Evolutionary conservation across 164 flowering plant genomes (phyloP).

Genomic region (Berberis thunbergii): DNA sequence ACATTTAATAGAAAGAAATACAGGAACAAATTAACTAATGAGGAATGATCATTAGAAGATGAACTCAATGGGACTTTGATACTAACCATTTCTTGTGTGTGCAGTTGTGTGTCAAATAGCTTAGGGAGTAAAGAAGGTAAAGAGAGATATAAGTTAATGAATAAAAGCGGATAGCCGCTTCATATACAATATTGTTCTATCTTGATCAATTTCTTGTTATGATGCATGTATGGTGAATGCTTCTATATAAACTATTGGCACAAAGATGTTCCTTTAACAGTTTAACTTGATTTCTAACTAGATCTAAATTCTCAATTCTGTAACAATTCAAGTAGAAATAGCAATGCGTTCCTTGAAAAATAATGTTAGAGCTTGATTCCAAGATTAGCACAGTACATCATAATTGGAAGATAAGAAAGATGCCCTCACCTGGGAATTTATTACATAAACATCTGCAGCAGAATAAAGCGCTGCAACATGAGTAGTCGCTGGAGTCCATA

Average conservation of each 20-base stretch:
- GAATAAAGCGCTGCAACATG: conserved; percentile 92
- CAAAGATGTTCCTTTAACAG: too few relatives aligned
- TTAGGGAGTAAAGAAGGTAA: too few relatives aligned
- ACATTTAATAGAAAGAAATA: too few relatives aligned
- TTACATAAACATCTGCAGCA: conserved; percentile 91
- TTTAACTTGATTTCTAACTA: too few relatives aligned
- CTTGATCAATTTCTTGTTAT: not conserved
- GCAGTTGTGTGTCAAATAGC: too few relatives aligned
- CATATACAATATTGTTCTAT: not conserved
- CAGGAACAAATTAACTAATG: too few relatives aligned
- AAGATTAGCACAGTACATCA: not conserved
- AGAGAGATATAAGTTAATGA: too few relatives aligned
- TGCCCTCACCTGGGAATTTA: conserved; percentile 64
- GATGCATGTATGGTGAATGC: not conserved
- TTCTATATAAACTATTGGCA: not conserved
- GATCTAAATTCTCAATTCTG: not conserved
- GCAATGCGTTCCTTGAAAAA: not conserved
- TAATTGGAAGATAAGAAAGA: not conserved
- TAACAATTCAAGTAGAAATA: not conserved
- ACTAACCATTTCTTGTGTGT: too few relatives aligned
- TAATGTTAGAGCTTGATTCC: too few relatives aligned
- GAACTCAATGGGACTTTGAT: too few relatives aligned
- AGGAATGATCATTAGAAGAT: too few relatives aligned
- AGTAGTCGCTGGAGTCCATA: conserved; percentile 95
- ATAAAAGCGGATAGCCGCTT: too few relatives aligned